Evolutionary conservation across 129 eudicot genomes (phyloP).

Genomic region (Flaveria sonorensis): DNA sequence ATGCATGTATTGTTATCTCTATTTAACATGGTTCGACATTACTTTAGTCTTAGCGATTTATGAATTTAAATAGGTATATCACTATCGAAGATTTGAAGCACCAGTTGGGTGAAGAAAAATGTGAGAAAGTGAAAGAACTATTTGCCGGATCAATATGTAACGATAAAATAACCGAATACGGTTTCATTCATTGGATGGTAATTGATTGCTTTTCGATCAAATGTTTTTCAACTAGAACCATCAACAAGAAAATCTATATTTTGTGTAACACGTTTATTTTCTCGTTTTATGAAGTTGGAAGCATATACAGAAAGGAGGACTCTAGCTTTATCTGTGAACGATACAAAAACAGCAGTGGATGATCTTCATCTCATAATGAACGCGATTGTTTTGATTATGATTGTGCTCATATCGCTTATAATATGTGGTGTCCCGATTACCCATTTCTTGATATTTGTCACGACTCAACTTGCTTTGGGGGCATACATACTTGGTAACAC

Average conservation of each 20-base stretch:
- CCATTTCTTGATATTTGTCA: conserved; percentile 22
- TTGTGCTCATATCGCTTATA: conserved; percentile 13
- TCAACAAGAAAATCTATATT: background rate
- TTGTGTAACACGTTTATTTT: background rate
- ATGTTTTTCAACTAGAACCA: background rate
- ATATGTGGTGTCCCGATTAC: conserved; percentile 18
- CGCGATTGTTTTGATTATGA: conserved; percentile 12
- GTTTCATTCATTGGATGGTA: conserved; percentile 31
- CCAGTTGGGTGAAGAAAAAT: conserved; percentile 6
- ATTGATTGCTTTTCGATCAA: background rate
- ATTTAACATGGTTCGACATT: background rate
- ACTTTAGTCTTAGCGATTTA: background rate
- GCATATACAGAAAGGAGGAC: conserved; percentile 25
- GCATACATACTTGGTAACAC: conserved; percentile 21
- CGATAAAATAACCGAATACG: background rate
- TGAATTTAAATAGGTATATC: conserved; percentile 20
- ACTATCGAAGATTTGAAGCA: conserved; percentile 16
- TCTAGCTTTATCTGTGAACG: conserved; percentile 24
- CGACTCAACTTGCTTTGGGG: conserved; percentile 20
- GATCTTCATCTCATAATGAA: conserved; percentile 25
- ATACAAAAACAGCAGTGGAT: conserved; percentile 28
- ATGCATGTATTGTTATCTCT: background rate
- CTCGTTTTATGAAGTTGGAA: background rate
- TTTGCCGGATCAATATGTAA: conserved; percentile 25
- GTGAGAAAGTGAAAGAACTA: conserved; percentile 1